A percentile compares a stretch with the other conserved stretches of the same genome.
Conservation (phyloP, 148 eudicot genomes). For the Amaranthus hypochondriacus region DNA sequence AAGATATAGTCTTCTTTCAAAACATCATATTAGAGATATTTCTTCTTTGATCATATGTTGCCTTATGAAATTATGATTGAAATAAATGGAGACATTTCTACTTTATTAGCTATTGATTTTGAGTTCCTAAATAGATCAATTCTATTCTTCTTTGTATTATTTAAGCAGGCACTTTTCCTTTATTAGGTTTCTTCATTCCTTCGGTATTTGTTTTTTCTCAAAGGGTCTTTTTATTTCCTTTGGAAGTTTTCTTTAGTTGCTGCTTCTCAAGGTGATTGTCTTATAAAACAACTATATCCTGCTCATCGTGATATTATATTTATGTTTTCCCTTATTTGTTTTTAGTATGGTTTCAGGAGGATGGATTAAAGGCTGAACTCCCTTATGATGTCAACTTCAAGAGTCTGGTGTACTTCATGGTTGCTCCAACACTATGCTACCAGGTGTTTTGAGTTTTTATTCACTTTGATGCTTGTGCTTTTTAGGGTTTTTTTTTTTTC, state of each 20-base stretch:
- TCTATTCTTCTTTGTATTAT: neutral
- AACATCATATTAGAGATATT: neutral
- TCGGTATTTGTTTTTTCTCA: neutral
- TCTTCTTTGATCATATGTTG: neutral
- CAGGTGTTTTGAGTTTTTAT: constrained; percentile 48
- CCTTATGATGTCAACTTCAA: constrained; percentile 60
- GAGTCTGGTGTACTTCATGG: constrained; percentile 81
- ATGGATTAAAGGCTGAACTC: constrained; percentile 34
- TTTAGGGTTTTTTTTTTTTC: neutral
- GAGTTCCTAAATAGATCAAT: neutral
- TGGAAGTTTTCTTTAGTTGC: neutral
- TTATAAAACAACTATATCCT: neutral
- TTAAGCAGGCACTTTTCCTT: neutral
- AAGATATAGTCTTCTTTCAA: neutral
- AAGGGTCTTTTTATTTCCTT: no score
- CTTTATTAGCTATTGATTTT: neutral
- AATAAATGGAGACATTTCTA: neutral
- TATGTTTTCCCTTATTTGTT: constrained; percentile 20
- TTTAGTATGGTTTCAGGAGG: constrained; percentile 52
- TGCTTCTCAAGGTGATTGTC: neutral
- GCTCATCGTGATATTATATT: constrained; percentile 5
- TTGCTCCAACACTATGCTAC: constrained; percentile 95
- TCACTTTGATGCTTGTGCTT: constrained; percentile 4
- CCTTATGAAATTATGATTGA: no score
- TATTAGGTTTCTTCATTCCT: neutral